Percentiles rank a stretch among this genome's conserved stretches.
Conservation (phyloP, 192 early-diverging fungal species). For the Linnemannia zychae region DNA sequence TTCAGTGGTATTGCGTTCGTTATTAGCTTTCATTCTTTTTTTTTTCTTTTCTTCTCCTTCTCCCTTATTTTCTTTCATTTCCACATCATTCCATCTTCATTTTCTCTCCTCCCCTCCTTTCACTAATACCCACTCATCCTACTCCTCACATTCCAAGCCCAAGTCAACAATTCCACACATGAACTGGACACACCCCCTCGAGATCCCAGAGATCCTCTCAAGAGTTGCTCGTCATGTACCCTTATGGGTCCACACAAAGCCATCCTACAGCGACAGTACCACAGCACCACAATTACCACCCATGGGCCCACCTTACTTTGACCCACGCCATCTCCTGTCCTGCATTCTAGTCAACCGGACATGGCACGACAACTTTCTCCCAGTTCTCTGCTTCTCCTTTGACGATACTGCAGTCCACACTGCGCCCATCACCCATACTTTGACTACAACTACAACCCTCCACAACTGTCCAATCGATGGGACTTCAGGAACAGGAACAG, state of each 20-base stretch:
- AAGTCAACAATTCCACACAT: slow-evolving; percentile 10
- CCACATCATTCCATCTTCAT: background rate
- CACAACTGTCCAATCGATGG: background rate
- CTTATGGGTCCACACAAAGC: slow-evolving; percentile 17
- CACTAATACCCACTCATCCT: background rate
- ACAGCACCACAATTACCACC: background rate
- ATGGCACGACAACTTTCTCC: slow-evolving; percentile 36
- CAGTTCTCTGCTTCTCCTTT: slow-evolving; percentile 30
- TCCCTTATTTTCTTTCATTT: background rate
- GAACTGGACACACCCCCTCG: slow-evolving; percentile 35
- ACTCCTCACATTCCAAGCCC: too few relatives aligned
- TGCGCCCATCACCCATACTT: background rate
- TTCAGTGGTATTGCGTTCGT: background rate
- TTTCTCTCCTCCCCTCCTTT: background rate
- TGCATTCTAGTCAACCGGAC: slow-evolving; percentile 33
- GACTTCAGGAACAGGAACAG: too few relatives aligned
- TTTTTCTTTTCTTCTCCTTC: background rate
- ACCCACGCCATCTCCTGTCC: slow-evolving; percentile 13
- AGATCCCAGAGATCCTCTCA: slow-evolving; percentile 38
- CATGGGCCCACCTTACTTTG: slow-evolving; percentile 11
- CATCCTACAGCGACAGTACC: background rate
- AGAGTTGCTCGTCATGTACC: slow-evolving; percentile 26
- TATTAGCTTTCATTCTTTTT: background rate
- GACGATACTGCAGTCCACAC: slow-evolving; percentile 19
- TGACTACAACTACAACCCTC: background rate